phyloP scores from a whole-genome alignment of 805 yeast genomes.

The Candida germanica region DNA sequence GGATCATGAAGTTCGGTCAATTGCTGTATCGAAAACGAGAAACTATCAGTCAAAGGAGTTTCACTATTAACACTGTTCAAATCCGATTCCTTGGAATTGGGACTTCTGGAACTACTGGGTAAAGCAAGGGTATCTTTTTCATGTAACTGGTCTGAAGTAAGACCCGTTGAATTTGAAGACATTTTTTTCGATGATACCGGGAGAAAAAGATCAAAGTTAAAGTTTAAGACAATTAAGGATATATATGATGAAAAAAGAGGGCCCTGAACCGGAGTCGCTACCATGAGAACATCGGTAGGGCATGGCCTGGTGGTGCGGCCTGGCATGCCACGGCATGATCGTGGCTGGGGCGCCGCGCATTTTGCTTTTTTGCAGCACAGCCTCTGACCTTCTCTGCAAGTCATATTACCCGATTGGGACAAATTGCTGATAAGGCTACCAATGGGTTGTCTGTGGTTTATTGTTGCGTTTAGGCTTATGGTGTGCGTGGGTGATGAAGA shows the following conservation, averaged over 20 bases:
- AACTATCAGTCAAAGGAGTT: constrained; percentile 16
- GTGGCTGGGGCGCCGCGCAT: neutral
- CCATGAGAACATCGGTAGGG: too few relatives aligned
- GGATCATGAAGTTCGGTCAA: constrained; percentile 59
- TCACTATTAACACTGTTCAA: constrained; percentile 11
- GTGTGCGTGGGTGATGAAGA: too few relatives aligned
- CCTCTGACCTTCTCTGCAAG: constrained; percentile 2
- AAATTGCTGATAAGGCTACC: neutral
- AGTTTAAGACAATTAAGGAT: too few relatives aligned
- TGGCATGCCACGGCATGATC: neutral
- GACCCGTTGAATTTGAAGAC: too few relatives aligned
- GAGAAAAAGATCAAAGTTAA: too few relatives aligned
- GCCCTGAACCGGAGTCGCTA: too few relatives aligned
- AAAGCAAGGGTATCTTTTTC: neutral
- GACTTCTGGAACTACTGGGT: neutral
- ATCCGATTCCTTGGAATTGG: neutral
- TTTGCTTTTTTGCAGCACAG: constrained; percentile 6
- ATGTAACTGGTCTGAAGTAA: too few relatives aligned
- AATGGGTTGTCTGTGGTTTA: neutral
- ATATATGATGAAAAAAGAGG: too few relatives aligned
- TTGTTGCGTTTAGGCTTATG: too few relatives aligned
- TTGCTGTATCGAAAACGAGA: constrained; percentile 19
- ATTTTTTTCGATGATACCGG: too few relatives aligned
- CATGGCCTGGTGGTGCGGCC: too few relatives aligned
- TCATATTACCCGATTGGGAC: neutral